Evolutionary conservation across 2,329 filamentous ascomycete genomes (phyloP).

Genomic region (Pezicula neosporulosa): DNA sequence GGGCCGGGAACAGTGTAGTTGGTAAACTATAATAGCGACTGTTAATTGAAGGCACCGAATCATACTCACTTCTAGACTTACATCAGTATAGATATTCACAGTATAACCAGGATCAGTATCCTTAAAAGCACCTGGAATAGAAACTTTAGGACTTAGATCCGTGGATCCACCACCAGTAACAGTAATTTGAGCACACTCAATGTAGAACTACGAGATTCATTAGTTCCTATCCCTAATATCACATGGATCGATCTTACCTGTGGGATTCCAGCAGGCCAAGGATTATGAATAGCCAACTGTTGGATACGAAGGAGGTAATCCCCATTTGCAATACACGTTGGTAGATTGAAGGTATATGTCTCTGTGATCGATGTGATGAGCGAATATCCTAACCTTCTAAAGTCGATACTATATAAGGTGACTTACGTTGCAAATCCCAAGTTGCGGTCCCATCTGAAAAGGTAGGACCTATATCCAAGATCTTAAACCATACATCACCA

Average conservation of each 20-base stretch:
- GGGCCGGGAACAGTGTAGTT: conserved; percentile 14
- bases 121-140: conserved; percentile 19
- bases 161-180: conserved; percentile 13
- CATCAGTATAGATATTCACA: conserved; percentile 5
- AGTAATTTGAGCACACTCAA: conserved; percentile 15
- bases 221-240: not conserved
- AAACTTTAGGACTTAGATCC: conserved; percentile 16
- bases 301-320: conserved; percentile 12
- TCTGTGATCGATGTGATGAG: conserved; percentile 9
- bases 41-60: not conserved
- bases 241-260: conserved; percentile 1
- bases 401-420: too few species aligned
- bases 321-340: conserved; percentile 13
- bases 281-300: conserved; percentile 11
- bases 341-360: conserved; percentile 25
- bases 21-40: conserved; percentile 3
- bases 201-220: conserved; percentile 21
- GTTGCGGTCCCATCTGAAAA: conserved; percentile 17
- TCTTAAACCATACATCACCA: conserved; percentile 34
- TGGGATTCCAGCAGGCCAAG: conserved; percentile 9
- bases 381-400: not conserved
- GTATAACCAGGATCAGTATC: conserved; percentile 6
- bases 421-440: conserved; percentile 24
- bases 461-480: conserved; percentile 29
- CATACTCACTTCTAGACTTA: not conserved